Conservation (phyloP, 1,284 basidiomycete genomes). For the Ceratobasidium sp. region DNA sequence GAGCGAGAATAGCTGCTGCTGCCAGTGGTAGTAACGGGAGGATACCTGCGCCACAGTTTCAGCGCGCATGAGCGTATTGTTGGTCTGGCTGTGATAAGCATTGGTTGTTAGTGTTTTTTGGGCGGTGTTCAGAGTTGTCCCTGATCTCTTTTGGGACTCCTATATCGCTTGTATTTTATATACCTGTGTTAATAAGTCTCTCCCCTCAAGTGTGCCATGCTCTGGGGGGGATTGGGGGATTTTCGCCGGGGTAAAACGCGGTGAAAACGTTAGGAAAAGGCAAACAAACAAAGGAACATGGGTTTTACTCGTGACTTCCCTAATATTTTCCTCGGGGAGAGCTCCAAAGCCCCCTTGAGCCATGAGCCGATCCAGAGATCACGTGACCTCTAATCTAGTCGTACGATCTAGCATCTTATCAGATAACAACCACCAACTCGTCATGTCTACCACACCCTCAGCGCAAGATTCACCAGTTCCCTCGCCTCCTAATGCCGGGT, state of each 20-base stretch:
- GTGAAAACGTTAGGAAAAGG: too few species aligned
- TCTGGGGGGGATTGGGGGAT: too few species aligned
- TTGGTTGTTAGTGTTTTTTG: not conserved
- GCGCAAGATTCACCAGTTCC: not conserved
- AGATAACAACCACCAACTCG: slow-evolving; percentile 31
- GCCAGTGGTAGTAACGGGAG: not conserved
- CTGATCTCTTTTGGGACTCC: not conserved
- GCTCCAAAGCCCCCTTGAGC: too few species aligned
- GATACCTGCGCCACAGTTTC: slow-evolving; percentile 32
- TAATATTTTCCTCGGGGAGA: too few species aligned
- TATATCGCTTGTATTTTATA: not conserved
- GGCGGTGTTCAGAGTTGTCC: not conserved
- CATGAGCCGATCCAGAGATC: not conserved
- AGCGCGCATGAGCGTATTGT: not conserved
- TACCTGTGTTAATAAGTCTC: not conserved
- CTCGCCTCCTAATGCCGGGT: slow-evolving; percentile 32
- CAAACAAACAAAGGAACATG: too few species aligned
- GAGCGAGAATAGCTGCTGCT: slow-evolving; percentile 27
- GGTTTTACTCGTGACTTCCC: too few species aligned
- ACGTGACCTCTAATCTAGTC: slow-evolving; percentile 6
- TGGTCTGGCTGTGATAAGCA: not conserved
- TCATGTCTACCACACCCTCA: slow-evolving; percentile 20
- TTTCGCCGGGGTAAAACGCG: too few species aligned
- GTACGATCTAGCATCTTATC: slow-evolving; percentile 39
- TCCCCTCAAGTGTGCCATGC: too few species aligned